Evolutionary conservation across 306 rosid species (phyloP).

Genomic region (cucumber (Cucumis sativus)): Cucumber_9930_V3 NC_026655.2:5015501-5016000

Average conservation of each 20-base stretch:
- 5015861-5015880: slow-evolving; percentile 67
- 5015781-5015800: slow-evolving; percentile 31
- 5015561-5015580: background rate
- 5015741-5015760: slow-evolving; percentile 50
- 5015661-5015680: slow-evolving; percentile 45
- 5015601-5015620: slow-evolving; percentile 81
- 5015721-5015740: slow-evolving; percentile 45
- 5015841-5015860: slow-evolving; percentile 75
- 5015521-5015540: background rate
- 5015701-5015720: slow-evolving; percentile 75
- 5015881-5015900: slow-evolving; percentile 77
- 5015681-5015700: slow-evolving; percentile 46
- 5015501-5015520: background rate
- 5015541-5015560: background rate
- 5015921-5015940: slow-evolving; percentile 66
- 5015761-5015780: slow-evolving; percentile 71
- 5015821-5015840: slow-evolving; percentile 85
- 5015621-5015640: slow-evolving; percentile 60
- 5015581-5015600: slow-evolving; percentile 26
- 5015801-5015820: slow-evolving; percentile 76
- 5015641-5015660: slow-evolving; percentile 56
- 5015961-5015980: slow-evolving; percentile 67
- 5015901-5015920: slow-evolving; percentile 82
- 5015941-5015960: slow-evolving; percentile 92
- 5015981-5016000: slow-evolving; percentile 89